phyloP scores from a whole-genome alignment of 2,329 filamentous ascomycete genomes.

The Apiospora rasikravindrae region DNA sequence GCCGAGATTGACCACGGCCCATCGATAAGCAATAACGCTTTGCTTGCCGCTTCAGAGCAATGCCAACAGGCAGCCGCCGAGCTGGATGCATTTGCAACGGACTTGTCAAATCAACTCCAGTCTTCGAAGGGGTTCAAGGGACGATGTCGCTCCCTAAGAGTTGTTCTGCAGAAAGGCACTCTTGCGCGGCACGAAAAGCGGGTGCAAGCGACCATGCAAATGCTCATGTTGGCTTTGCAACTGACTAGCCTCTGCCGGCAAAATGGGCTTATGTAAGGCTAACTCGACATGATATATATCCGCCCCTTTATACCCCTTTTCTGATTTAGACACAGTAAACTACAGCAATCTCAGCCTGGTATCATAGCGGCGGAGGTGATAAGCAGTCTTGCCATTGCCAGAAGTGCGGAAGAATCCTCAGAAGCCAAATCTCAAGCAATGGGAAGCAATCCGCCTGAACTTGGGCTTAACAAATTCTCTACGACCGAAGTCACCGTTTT shows the following conservation, averaged over 20 bases:
- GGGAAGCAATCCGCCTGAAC: accelerated
- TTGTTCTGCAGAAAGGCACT: neutral
- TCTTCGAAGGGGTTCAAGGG: neutral
- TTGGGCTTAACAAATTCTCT: accelerated
- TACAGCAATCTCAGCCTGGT: neutral
- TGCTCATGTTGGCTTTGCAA: neutral
- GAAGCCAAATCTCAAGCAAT: accelerated
- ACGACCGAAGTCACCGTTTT: accelerated
- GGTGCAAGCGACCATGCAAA: neutral
- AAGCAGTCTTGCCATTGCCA: neutral
- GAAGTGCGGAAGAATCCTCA: neutral
- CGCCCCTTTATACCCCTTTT: neutral
- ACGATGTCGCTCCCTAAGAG: neutral
- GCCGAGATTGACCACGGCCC: neutral
- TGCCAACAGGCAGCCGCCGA: neutral
- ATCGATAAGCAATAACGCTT: neutral
- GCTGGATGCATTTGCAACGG: neutral
- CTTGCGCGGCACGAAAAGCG: neutral
- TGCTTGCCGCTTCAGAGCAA: neutral
- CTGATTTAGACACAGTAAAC: neutral
- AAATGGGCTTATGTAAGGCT: neutral
- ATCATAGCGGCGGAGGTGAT: neutral
- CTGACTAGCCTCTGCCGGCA: neutral
- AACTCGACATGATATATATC: neutral
- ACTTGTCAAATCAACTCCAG: neutral